phyloP scores from a whole-genome alignment of 1,284 basidiomycete species.

The Anthracocystis panici-leucophaei region DNA sequence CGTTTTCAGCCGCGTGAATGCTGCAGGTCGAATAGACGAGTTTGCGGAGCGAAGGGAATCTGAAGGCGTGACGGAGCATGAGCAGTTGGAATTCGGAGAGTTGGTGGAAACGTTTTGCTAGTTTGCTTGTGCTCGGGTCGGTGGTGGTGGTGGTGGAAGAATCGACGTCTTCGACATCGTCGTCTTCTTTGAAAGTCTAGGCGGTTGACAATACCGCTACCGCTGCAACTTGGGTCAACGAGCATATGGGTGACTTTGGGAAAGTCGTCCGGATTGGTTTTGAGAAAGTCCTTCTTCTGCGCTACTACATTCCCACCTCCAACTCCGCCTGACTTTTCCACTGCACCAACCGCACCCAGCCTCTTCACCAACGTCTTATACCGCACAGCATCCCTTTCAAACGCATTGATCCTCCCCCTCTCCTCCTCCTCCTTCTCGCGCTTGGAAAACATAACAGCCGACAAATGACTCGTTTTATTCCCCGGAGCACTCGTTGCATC shows the following conservation, averaged over 20 bases:
- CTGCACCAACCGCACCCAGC: conserved; percentile 27
- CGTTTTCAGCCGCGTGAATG: conserved; percentile 90
- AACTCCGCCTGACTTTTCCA: neutral
- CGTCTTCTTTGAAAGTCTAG: conserved; percentile 58
- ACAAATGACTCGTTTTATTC: conserved; percentile 95
- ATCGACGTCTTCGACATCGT: conserved; percentile 28
- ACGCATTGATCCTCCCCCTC: conserved; percentile 42
- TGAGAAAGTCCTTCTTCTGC: conserved; percentile 57
- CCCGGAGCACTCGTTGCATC: conserved; percentile 97
- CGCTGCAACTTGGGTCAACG: conserved; percentile 64
- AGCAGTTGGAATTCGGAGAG: conserved; percentile 76
- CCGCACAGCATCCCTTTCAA: conserved; percentile 54
- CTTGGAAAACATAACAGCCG: conserved; percentile 74
- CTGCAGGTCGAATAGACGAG: conserved; percentile 98
- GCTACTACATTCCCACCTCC: conserved; percentile 47
- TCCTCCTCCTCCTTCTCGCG: neutral
- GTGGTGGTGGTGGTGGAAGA: neutral
- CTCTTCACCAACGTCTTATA: conserved; percentile 36
- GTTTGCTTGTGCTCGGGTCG: conserved; percentile 10
- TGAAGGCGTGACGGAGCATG: conserved; percentile 95
- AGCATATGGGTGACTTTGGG: conserved; percentile 59
- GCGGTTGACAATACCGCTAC: conserved; percentile 64
- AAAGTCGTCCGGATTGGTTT: conserved; percentile 37
- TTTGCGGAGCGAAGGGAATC: conserved; percentile 77
- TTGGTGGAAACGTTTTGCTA: conserved; percentile 24